Evolutionary conservation across 768 basidiomycete species (phyloP).

Genomic region (Trametes elegans): DNA sequence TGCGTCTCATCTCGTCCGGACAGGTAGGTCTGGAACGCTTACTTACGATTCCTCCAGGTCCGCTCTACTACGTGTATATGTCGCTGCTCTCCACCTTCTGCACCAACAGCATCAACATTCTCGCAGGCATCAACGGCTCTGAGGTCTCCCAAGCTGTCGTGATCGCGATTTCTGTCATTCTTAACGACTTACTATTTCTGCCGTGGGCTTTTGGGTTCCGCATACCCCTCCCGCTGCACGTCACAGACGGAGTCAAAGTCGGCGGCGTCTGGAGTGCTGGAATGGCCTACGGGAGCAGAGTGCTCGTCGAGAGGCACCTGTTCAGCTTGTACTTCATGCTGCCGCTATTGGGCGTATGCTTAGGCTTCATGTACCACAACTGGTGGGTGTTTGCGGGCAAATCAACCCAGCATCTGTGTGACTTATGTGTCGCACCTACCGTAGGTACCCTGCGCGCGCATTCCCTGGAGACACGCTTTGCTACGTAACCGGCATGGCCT

Average conservation of each 20-base stretch:
- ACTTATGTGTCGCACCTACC: neutral
- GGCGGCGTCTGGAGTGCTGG: constrained; percentile 83
- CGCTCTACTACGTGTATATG: constrained; percentile 97
- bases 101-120: constrained; percentile 98
- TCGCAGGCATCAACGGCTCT: constrained; percentile 96
- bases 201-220: constrained; percentile 79
- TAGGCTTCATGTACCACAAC: constrained; percentile 92
- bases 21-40: constrained; percentile 3
- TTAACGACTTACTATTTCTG: constrained; percentile 94
- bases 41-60: constrained; percentile 51
- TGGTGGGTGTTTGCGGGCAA: constrained; percentile 55
- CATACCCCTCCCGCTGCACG: constrained; percentile 68
- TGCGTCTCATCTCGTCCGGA: constrained; percentile 34
- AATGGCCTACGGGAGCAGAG: constrained; percentile 80
- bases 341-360: constrained; percentile 87
- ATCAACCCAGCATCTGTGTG: constrained; percentile 1
- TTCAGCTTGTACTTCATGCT: constrained; percentile 98
- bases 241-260: constrained; percentile 64
- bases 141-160: constrained; percentile 93
- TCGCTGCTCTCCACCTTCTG: constrained; percentile 92
- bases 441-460: constrained; percentile 91
- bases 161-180: constrained; percentile 84
- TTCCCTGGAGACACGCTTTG: constrained; percentile 98
- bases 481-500: constrained; percentile 98
- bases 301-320: constrained; percentile 90